Evolutionary conservation across 495 filamentous ascomycete genomes (phyloP), one percentile per base, ranked within the genome.

Genomic region (Massariosphaeria phaeospora): DNA sequence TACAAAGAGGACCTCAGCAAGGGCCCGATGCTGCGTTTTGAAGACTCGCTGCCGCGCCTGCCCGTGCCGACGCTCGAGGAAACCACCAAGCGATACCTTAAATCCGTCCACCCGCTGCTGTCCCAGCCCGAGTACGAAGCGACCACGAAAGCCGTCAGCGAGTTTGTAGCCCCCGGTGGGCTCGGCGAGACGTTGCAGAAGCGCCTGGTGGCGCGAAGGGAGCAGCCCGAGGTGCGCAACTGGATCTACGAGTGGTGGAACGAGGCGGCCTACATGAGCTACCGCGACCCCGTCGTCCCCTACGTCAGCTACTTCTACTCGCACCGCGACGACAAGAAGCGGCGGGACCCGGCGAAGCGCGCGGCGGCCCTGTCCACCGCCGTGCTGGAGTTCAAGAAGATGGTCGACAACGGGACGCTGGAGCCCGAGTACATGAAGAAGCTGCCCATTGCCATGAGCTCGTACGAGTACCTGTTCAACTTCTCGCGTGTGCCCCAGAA

Each of bases 301-400:
- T 99, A 97, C 68, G 94, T 99, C 60, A 95, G 89, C 69, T 99
- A 99, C 78, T 99, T 99, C 74, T 99, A 99, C 76, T 95, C 89
- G 30, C 91, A 96, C 77, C 81, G 86, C 48, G 94, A 99, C 69
- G 94, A 99, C 69, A 83, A 89, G 44, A 77, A 84, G 64, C 82
- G 91, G 49, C 84, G 89, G 30, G 78, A 95, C 73, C 94, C 93
- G 3, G 86, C 84, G 52, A 91, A 93, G 76, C 86, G 94, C 52
- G 94, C 94, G 12, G 94, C 94, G 0, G 89, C 90, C 39, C 82
- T 99, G 59, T 82, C 87, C 1, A 87, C 85, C 10, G 86, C 87
- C 2, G 82, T 82, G 3, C 79, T 99, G 31, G 86, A 91, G 67
- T 97, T 99, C 80, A 95, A 95, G 79, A 84, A 84, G 67, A 81